Base-by-base conservation (phyloP, 345 rosid species). In the Arabis hirsuta region DNA sequence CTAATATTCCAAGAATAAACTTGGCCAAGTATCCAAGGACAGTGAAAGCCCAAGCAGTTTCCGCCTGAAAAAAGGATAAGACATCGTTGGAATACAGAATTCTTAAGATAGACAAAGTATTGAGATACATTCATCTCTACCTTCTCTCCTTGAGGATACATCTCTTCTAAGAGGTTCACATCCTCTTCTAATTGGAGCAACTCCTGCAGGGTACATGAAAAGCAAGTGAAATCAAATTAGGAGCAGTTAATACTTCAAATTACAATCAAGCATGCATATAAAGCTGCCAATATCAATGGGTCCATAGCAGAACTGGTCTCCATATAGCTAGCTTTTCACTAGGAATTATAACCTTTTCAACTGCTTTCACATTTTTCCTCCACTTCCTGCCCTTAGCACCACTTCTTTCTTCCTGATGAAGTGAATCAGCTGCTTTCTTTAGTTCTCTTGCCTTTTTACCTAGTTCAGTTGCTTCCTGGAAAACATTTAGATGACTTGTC, bases 101-200 rank as follows among this genome's bases (percentile, higher is more conserved):
- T 54, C 13, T 36, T 19, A 39, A 13, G 45, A 20, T 11, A 36
- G 6, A 9, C 1, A 36, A 32, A 69, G 47, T 36, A 36, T 42
- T 34, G 42, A 46, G 50, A 12, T 3, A 34, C 7, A 42, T 56
- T 51, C 38, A 55, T 69, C 53, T 69, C 53, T 70, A 91, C 97
- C 92, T 87, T 83, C 71, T 94, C 98, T 74, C 98, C 98, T 83
- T 91, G 98, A 56, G 98, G 98, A 65, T 91, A 91, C 91, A 88
- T 67, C 84, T 94, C 98, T 80, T 94, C 97, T 57, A 94, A 77
- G 66, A 94, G 91, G 61, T 91, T 91, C 60, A 91, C 98, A 73
- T 94, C 98, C 82, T 94, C 98, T 78, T 94, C 98, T 75, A 94
- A 72, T 69, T 85, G 96, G 74, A 86, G 88, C 83, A 94, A 74